A percentile compares a stretch with the other conserved stretches of the same genome.
Evolutionary conservation across 768 basidiomycete genomes (phyloP).

Genomic region (Termitomyces heimii): DNA sequence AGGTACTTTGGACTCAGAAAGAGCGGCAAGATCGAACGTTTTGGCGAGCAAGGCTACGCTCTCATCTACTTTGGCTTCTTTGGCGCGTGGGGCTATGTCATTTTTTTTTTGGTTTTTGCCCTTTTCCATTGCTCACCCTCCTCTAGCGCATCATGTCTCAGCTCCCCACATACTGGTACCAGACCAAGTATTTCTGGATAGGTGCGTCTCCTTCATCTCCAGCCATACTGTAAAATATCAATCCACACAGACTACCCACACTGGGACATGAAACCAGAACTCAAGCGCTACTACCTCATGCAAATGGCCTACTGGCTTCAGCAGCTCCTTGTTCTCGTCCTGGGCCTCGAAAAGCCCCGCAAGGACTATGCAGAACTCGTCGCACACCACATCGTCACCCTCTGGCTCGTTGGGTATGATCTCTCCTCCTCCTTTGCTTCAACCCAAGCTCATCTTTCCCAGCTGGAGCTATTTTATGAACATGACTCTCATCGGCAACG

Average conservation of each 20-base stretch:
- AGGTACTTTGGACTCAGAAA: slow-evolving; percentile 64
- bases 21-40: slow-evolving; percentile 66
- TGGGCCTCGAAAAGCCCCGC: slow-evolving; percentile 89
- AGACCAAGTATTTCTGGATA: slow-evolving; percentile 80
- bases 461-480: slow-evolving; percentile 85
- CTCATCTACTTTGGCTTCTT: slow-evolving; percentile 70
- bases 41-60: slow-evolving; percentile 91
- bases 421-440: background rate
- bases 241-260: slow-evolving; percentile 70
- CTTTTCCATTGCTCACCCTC: background rate
- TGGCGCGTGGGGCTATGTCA: slow-evolving; percentile 72
- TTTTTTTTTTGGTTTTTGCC: slow-evolving; percentile 25
- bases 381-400: slow-evolving; percentile 86
- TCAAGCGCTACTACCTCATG: slow-evolving; percentile 93
- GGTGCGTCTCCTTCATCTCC: slow-evolving; percentile 32
- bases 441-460: background rate
- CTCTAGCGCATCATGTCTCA: slow-evolving; percentile 74
- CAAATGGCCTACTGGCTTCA: slow-evolving; percentile 95
- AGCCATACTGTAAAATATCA: background rate
- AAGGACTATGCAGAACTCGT: slow-evolving; percentile 88
- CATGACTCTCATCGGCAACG: slow-evolving; percentile 82
- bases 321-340: slow-evolving; percentile 79
- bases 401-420: slow-evolving; percentile 91
- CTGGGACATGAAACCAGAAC: slow-evolving; percentile 76
- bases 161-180: slow-evolving; percentile 83